Evolutionary conservation across 176 grass and related monocot species (phyloP).

Genomic region (Tuctoria greenei): DNA sequence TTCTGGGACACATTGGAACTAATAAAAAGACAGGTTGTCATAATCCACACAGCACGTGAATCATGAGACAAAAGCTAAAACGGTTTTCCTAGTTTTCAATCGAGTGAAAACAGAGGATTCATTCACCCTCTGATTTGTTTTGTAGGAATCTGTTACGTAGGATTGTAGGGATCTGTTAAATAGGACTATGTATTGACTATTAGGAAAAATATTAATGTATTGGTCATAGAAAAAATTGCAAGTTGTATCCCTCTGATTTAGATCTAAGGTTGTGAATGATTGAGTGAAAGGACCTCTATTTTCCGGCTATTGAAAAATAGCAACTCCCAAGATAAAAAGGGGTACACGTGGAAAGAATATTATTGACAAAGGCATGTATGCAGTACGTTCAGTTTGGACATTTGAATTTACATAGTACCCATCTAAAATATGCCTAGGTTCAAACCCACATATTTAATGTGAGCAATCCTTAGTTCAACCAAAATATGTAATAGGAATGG

Average conservation of each 20-base stretch:
- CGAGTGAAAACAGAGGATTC: no score
- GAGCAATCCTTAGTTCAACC: neutral
- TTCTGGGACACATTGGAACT: neutral
- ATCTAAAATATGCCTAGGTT: neutral
- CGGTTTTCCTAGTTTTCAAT: no score
- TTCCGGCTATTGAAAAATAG: no score
- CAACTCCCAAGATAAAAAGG: neutral
- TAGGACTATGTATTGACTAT: no score
- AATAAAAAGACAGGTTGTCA: conserved; percentile 1
- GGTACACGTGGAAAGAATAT: conserved; percentile 18
- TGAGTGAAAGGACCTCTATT: no score
- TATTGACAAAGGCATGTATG: neutral
- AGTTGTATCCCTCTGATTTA: no score
- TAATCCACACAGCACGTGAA: conserved; percentile 17
- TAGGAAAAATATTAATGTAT: no score
- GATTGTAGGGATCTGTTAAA: no score
- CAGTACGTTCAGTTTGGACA: neutral
- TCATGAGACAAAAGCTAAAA: neutral
- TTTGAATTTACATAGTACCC: neutral
- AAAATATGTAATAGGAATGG: neutral
- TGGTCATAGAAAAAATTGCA: no score
- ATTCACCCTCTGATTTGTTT: no score
- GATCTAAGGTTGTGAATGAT: no score
- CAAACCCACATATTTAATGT: neutral
- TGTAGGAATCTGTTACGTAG: no score